Evolutionary conservation across 164 flowering plant species (phyloP).

Genomic region (Kingdonia uniflora): DNA sequence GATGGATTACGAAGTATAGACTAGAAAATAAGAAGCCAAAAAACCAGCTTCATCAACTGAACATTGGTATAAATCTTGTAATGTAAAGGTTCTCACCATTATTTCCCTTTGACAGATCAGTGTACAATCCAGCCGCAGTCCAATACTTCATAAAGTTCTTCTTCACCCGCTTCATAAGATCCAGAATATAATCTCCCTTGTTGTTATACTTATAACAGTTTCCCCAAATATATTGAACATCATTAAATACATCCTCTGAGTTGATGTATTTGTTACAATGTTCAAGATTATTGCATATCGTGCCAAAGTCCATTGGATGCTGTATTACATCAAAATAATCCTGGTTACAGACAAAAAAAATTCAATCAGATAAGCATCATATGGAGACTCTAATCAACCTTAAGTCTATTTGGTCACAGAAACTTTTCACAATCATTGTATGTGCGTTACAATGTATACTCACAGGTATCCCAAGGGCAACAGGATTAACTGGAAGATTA

Average conservation of each 20-base stretch:
- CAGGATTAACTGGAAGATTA: conserved; percentile 86
- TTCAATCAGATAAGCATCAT: not conserved
- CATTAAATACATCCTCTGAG: conserved; percentile 78
- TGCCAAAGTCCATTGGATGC: conserved; percentile 99
- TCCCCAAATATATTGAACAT: conserved; percentile 90
- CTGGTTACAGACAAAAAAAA: conserved; percentile 29
- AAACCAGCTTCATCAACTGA: conserved; percentile 1
- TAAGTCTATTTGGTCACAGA: not conserved
- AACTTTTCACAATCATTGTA: not conserved
- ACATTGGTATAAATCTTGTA: conserved; percentile 1
- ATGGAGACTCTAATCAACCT: not conserved
- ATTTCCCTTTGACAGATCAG: conserved; percentile 28
- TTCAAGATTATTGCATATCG: conserved; percentile 79
- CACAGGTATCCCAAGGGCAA: conserved; percentile 93
- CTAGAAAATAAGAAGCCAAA: not conserved
- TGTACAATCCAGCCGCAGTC: conserved; percentile 71
- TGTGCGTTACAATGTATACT: too few relatives aligned
- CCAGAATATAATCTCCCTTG: conserved; percentile 87
- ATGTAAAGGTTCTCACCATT: conserved; percentile 32
- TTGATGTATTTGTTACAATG: conserved; percentile 60
- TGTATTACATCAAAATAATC: conserved; percentile 93
- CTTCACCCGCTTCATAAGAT: conserved; percentile 91
- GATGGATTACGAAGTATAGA: too few relatives aligned
- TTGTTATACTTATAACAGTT: conserved; percentile 88
- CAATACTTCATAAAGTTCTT: conserved; percentile 85